phyloP scores from a whole-genome alignment of 768 basidiomycete genomes.

The Boletus speciosus region DNA sequence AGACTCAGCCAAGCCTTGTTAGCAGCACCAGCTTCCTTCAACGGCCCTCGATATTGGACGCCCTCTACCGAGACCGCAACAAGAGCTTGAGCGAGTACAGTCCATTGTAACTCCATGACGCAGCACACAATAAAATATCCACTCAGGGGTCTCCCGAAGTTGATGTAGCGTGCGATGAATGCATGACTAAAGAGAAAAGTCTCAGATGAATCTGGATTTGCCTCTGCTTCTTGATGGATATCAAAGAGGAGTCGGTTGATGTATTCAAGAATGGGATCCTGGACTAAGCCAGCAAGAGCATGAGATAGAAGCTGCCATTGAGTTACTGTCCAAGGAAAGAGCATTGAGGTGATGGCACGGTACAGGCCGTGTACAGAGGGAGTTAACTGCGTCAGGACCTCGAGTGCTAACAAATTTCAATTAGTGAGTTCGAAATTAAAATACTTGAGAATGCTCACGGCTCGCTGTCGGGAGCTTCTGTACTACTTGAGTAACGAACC shows the following conservation, averaged over 20 bases:
- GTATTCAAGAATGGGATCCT: constrained; percentile 62
- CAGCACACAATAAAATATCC: constrained; percentile 91
- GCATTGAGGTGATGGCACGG: constrained; percentile 76
- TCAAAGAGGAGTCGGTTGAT: constrained; percentile 69
- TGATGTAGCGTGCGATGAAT: constrained; percentile 71
- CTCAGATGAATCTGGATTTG: constrained; percentile 28
- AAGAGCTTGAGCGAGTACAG: constrained; percentile 70
- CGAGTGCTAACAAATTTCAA: constrained; percentile 46
- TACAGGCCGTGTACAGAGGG: constrained; percentile 86
- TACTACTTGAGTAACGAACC: constrained; percentile 57
- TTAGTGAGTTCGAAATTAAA: neutral
- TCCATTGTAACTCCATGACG: constrained; percentile 82
- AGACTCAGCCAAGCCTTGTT: constrained; percentile 78
- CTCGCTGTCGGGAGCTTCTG: constrained; percentile 49
- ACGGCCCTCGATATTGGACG: constrained; percentile 17
- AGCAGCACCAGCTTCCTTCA: constrained; percentile 74
- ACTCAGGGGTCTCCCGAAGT: constrained; percentile 72
- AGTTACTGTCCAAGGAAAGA: constrained; percentile 65
- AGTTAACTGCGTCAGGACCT: constrained; percentile 68
- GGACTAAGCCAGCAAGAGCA: constrained; percentile 58
- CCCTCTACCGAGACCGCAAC: constrained; percentile 37
- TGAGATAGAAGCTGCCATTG: constrained; percentile 62
- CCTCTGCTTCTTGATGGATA: constrained; percentile 52
- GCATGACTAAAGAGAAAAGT: constrained; percentile 58
- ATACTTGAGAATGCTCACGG: constrained; percentile 40